phyloP scores from a whole-genome alignment of 169 alveolate species.

The Besnoitia besnoiti region DNA sequence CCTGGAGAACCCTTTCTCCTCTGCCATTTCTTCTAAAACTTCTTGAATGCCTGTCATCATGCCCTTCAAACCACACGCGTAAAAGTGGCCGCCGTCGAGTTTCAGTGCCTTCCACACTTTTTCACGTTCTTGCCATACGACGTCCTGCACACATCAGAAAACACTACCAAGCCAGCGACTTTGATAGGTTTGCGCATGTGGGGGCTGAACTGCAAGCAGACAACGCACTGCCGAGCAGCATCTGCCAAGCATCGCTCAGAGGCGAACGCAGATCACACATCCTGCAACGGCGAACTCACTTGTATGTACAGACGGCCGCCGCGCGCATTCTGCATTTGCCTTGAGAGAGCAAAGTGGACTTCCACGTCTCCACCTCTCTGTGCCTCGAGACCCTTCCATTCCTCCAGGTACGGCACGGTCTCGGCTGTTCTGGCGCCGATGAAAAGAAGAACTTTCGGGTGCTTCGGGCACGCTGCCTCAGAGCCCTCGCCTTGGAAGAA shows the following conservation, averaged over 20 bases:
- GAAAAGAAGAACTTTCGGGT: conserved; percentile 15
- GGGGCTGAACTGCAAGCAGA: too few species aligned
- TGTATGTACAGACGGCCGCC: neutral
- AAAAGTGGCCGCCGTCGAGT: conserved; percentile 59
- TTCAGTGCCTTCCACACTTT: conserved; percentile 31
- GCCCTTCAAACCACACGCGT: conserved; percentile 70
- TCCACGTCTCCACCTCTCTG: neutral
- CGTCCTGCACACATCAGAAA: neutral
- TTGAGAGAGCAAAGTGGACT: neutral
- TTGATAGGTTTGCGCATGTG: too few species aligned
- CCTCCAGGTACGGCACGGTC: conserved; percentile 17
- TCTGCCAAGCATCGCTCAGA: too few species aligned
- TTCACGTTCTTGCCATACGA: conserved; percentile 12
- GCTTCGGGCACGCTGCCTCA: neutral
- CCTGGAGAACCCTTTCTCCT: neutral
- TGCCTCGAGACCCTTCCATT: conserved; percentile 3
- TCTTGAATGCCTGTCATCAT: conserved; percentile 53
- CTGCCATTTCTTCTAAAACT: neutral
- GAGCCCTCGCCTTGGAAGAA: neutral
- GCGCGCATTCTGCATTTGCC: neutral
- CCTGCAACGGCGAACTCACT: neutral
- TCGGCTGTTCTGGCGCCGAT: conserved; percentile 23
- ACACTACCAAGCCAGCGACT: neutral
- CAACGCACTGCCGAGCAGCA: too few species aligned
- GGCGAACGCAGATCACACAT: neutral